Conservation (phyloP, 2,329 filamentous ascomycete species). For the Colletotrichum paranaense region DNA sequence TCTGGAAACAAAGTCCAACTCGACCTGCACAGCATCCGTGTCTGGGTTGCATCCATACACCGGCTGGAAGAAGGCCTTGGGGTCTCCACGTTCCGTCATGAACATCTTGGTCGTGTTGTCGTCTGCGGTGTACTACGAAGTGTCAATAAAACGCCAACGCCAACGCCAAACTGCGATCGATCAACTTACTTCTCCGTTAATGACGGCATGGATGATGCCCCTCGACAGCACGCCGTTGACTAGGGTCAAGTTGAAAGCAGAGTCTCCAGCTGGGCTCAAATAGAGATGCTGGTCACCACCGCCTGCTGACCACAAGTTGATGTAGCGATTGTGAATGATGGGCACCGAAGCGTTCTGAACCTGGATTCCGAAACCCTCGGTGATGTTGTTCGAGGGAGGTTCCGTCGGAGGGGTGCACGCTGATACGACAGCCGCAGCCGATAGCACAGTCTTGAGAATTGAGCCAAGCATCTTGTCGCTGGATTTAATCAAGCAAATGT, state of each 20-base stretch:
- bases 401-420: slow-evolving; percentile 46
- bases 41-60: slow-evolving; percentile 54
- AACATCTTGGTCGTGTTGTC: slow-evolving; percentile 61
- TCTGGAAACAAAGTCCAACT: slow-evolving; percentile 48
- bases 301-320: slow-evolving; percentile 49
- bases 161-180: background rate
- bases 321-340: slow-evolving; percentile 48
- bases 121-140: slow-evolving; percentile 48
- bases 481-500: background rate
- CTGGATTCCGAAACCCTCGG: slow-evolving; percentile 48
- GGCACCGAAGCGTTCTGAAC: slow-evolving; percentile 51
- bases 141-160: background rate
- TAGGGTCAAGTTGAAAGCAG: slow-evolving; percentile 50
- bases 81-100: slow-evolving; percentile 57
- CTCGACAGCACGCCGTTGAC: slow-evolving; percentile 48
- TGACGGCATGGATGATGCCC: slow-evolving; percentile 49
- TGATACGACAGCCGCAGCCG: slow-evolving; percentile 39
- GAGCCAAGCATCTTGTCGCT: background rate
- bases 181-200: slow-evolving; percentile 54
- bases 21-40: slow-evolving; percentile 51
- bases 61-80: slow-evolving; percentile 53
- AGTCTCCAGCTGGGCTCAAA: slow-evolving; percentile 49
- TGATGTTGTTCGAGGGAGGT: slow-evolving; percentile 46
- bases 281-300: slow-evolving; percentile 55
- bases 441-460: slow-evolving; percentile 14